These are phyloP conservation scores for Gastrolobium villosum DNA, from an alignment of 306 rosid species.

Conservation along the genomic window DNA sequence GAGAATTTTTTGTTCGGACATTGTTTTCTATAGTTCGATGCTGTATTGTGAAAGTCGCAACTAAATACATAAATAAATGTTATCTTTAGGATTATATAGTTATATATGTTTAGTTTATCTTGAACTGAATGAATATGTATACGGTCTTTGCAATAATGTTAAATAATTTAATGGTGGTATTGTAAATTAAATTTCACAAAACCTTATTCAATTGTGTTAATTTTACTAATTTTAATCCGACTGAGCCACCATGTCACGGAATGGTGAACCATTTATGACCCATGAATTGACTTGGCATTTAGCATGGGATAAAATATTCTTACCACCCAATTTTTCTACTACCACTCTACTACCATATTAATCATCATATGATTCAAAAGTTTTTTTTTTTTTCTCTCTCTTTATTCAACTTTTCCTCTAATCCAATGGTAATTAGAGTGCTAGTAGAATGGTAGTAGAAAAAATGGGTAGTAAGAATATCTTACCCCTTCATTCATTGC, in stretches of 20 bases:
- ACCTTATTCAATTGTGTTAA: not conserved
- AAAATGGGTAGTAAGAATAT: too few species aligned
- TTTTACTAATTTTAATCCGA: not conserved
- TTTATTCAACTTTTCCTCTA: too few species aligned
- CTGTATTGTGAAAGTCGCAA: not conserved
- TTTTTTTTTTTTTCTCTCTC: too few species aligned
- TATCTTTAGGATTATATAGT: too few species aligned
- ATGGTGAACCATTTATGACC: constrained; percentile 22
- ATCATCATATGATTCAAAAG: too few species aligned
- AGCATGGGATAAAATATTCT: too few species aligned
- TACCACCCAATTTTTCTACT: too few species aligned
- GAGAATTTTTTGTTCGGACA: constrained; percentile 17
- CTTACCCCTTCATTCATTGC: constrained; percentile 25
- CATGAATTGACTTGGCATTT: not conserved
- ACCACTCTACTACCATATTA: too few species aligned
- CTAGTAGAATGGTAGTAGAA: too few species aligned
- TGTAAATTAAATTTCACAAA: not conserved
- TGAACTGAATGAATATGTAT: too few species aligned
- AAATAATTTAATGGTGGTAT: not conserved
- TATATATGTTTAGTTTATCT: too few species aligned
- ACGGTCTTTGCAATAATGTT: not conserved
- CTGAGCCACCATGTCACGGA: not conserved
- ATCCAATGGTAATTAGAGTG: too few species aligned
- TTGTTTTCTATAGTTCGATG: not conserved
- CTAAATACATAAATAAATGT: not conserved